Evolutionary conservation across 2,329 filamentous ascomycete species (phyloP).

Genomic region (Hymenoscyphus fraxineus): DNA sequence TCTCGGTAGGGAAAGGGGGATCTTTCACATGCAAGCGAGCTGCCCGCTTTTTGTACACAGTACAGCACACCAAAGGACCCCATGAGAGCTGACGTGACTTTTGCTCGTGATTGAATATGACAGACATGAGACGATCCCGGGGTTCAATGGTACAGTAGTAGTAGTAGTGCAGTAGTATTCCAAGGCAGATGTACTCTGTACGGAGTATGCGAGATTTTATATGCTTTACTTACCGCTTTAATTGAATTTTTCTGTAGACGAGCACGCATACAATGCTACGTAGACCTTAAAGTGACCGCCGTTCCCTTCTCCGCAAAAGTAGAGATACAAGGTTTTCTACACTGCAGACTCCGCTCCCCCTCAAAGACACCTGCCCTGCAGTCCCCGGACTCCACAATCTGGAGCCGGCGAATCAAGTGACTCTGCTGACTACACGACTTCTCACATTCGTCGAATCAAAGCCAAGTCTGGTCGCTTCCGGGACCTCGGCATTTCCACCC

Average conservation of each 20-base stretch:
- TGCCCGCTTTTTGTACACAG: neutral
- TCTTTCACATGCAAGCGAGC: conserved; percentile 1
- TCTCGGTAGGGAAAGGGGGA: neutral
- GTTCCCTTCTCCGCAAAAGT: neutral
- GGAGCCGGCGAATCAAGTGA: conserved; percentile 2
- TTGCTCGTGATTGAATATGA: neutral
- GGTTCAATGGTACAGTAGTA: neutral
- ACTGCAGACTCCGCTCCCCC: neutral
- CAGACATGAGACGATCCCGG: neutral
- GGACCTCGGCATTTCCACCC: conserved; percentile 14
- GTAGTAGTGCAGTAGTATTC: too few relatives aligned
- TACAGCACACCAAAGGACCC: neutral
- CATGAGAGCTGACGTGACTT: neutral
- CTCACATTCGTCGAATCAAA: conserved; percentile 14
- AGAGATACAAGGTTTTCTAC: neutral
- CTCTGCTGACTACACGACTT: conserved; percentile 18
- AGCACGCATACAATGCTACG: neutral
- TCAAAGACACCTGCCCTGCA: too few relatives aligned
- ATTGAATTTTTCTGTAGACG: neutral
- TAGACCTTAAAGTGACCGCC: neutral
- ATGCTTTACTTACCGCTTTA: neutral
- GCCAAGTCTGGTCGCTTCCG: neutral
- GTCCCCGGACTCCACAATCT: neutral
- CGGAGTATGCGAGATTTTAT: neutral
- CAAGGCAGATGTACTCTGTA: too few relatives aligned